These are phyloP conservation scores for Exsudoporus frostii DNA, from an alignment of 768 basidiomycete genomes.

Conservation along the genomic window DNA sequence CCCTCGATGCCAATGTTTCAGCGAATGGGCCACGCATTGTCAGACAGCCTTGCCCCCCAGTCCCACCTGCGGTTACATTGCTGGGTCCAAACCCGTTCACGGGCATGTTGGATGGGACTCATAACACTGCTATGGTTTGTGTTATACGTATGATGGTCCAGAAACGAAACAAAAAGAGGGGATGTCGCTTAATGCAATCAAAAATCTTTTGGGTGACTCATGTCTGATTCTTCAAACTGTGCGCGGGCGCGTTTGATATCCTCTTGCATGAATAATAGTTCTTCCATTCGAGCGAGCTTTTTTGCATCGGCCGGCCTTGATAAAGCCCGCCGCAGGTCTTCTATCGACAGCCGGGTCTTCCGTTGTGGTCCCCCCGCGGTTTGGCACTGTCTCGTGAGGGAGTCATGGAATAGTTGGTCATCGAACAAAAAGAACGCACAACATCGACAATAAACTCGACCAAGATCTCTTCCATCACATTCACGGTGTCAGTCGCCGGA, in stretches of 20 bases:
- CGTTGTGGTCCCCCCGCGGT: constrained; percentile 66
- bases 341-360: constrained; percentile 76
- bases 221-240: constrained; percentile 64
- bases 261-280: constrained; percentile 89
- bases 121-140: constrained; percentile 4
- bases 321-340: constrained; percentile 78
- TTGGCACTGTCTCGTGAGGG: constrained; percentile 53
- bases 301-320: constrained; percentile 87
- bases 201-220: constrained; percentile 46
- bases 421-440: constrained; percentile 46
- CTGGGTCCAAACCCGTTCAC: not conserved
- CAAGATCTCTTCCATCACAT: constrained; percentile 91
- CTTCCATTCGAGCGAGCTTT: constrained; percentile 90
- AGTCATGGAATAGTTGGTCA: constrained; percentile 1
- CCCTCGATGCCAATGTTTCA: not conserved
- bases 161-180: not conserved
- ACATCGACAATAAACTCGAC: constrained; percentile 89
- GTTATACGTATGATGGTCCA: not conserved
- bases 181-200: constrained; percentile 19
- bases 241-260: constrained; percentile 87
- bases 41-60: not conserved
- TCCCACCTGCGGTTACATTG: not conserved
- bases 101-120: not conserved
- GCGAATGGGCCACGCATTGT: not conserved
- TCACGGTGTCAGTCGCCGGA: constrained; percentile 83